Conservation (phyloP, 352 stramenopile species). For the Phytophthora hybrid region DNA sequence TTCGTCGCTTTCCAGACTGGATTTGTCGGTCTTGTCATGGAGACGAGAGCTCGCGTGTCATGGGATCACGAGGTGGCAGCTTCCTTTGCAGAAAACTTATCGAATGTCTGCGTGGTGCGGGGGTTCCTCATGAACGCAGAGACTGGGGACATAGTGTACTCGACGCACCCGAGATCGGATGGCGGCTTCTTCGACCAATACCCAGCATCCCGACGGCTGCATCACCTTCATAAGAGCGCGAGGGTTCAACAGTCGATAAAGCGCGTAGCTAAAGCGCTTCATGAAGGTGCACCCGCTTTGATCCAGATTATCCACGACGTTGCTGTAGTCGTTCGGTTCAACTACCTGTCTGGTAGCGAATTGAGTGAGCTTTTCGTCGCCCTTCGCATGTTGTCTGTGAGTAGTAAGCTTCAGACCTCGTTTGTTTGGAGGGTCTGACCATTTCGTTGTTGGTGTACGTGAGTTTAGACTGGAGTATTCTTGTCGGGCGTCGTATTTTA, state of each 20-base stretch:
- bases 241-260: conserved; percentile 37
- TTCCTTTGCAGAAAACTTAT: conserved; percentile 9
- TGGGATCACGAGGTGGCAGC: conserved; percentile 22
- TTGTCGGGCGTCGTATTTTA: conserved; percentile 33
- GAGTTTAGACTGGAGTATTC: conserved; percentile 25
- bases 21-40: conserved; percentile 50
- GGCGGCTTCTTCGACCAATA: conserved; percentile 24
- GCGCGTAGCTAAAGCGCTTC: conserved; percentile 38
- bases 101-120: conserved; percentile 24
- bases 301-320: conserved; percentile 16
- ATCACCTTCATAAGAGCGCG: conserved; percentile 24
- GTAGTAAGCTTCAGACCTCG: neutral
- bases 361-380: conserved; percentile 39
- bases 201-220: conserved; percentile 13
- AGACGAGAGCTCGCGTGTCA: conserved; percentile 20
- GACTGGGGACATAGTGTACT: conserved; percentile 37
- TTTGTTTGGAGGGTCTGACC: neutral
- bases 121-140: conserved; percentile 55
- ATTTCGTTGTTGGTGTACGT: neutral
- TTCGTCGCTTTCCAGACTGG: conserved; percentile 55
- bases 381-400: conserved; percentile 52
- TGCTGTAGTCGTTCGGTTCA: conserved; percentile 29
- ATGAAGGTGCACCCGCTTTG: conserved; percentile 38
- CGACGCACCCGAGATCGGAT: conserved; percentile 5
- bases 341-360: conserved; percentile 8